Evolutionary conservation across 306 rosid species (phyloP).

Genomic region (Medicago ruthenica): DNA sequence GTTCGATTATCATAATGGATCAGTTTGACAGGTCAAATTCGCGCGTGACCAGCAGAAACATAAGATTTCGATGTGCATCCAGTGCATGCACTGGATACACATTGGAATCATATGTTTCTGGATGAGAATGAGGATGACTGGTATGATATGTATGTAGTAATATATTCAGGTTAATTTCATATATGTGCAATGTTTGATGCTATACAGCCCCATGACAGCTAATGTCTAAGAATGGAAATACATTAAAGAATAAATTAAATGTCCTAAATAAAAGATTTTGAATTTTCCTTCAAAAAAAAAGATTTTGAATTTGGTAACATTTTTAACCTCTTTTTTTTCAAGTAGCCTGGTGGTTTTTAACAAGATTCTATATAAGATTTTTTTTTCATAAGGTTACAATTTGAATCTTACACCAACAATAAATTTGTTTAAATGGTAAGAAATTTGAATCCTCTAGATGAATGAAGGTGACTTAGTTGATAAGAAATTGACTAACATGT

Average conservation of each 20-base stretch:
- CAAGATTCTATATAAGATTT: not conserved
- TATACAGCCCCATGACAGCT: slow-evolving; percentile 30
- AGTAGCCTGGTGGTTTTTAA: no score
- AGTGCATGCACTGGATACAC: no score
- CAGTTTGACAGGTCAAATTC: not conserved
- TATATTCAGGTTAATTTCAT: slow-evolving; percentile 10
- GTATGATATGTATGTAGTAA: slow-evolving; percentile 18
- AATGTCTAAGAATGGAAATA: not conserved
- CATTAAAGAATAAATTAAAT: not conserved
- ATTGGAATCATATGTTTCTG: no score
- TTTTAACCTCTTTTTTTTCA: not conserved
- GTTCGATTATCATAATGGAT: not conserved
- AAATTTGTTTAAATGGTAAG: no score
- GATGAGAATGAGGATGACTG: not conserved
- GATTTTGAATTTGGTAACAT: not conserved
- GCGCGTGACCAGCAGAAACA: not conserved
- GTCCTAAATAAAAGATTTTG: not conserved
- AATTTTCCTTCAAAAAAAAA: no score
- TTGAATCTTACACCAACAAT: not conserved
- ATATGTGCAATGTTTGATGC: slow-evolving; percentile 14
- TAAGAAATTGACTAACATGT: no score
- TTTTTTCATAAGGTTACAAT: not conserved
- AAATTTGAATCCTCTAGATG: no score
- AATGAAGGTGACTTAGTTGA: no score
- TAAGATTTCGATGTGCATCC: not conserved